A percentile compares a stretch with the other conserved stretches of the same genome.
Conservation (phyloP, 352 stramenopile species). For the Nothophytophthora sp. region DNA sequence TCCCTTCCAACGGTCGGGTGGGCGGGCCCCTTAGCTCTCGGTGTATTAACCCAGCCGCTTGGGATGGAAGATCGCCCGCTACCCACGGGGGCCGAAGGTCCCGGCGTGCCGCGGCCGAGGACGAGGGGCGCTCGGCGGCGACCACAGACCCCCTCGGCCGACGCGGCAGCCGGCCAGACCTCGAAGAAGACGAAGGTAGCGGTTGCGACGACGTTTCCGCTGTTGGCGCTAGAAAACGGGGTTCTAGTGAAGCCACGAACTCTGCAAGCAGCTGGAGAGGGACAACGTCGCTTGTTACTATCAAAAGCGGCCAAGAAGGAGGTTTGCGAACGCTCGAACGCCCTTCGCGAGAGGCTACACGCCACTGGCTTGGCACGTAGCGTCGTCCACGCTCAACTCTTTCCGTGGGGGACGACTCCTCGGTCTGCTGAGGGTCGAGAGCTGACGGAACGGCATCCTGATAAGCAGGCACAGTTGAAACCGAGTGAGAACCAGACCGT, state of each 20-base stretch:
- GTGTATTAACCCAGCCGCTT: neutral
- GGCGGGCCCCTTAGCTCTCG: too few species aligned
- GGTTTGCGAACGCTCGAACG: neutral
- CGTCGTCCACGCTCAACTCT: constrained; percentile 53
- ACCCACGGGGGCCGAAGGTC: constrained; percentile 7
- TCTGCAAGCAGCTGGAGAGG: too few species aligned
- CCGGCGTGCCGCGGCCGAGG: constrained; percentile 19
- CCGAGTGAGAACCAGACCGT: constrained; percentile 11
- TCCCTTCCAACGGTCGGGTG: neutral
- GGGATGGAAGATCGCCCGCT: constrained; percentile 23
- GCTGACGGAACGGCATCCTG: neutral
- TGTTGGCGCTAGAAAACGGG: neutral
- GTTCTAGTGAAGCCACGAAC: neutral
- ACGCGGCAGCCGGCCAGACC: neutral
- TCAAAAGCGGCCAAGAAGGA: too few species aligned
- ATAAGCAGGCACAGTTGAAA: neutral
- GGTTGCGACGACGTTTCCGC: constrained; percentile 10
- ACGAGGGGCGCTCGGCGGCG: constrained; percentile 37
- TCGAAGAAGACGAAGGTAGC: neutral
- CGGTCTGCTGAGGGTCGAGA: too few species aligned
- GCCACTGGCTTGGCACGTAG: constrained; percentile 60
- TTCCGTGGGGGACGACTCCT: constrained; percentile 18
- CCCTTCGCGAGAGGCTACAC: constrained; percentile 49
- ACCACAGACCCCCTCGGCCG: neutral
- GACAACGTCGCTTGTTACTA: too few species aligned